Conservation (phyloP, 108 stramenopile genomes). For the Chaetoceros tenuissimus region DNA sequence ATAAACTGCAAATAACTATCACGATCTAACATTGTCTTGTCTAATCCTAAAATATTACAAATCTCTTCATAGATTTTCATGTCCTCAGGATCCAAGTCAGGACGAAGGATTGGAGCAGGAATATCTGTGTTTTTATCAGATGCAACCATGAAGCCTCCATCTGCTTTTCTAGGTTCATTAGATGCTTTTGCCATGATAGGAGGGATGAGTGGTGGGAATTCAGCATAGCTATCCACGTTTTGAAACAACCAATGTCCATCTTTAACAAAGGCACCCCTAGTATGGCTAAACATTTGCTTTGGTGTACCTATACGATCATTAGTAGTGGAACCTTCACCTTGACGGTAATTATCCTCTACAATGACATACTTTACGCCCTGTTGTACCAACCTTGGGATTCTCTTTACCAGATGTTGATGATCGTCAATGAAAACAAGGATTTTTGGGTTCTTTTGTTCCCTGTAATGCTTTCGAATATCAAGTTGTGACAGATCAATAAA, state of each 20-base stretch:
- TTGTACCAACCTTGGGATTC: constrained; percentile 7
- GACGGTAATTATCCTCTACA: constrained; percentile 26
- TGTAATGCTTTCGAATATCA: not conserved
- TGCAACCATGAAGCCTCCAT: constrained; percentile 8
- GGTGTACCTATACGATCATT: constrained; percentile 1
- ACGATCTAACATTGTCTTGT: not conserved
- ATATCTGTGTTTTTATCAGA: constrained; percentile 5
- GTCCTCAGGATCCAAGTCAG: constrained; percentile 6
- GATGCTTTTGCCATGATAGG: constrained; percentile 7
- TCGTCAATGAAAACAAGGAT: constrained; percentile 25
- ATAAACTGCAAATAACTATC: constrained; percentile 16
- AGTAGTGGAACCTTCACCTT: constrained; percentile 16
- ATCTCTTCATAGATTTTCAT: constrained; percentile 8
- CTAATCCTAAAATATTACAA: constrained; percentile 3
- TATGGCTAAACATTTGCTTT: constrained; percentile 9
- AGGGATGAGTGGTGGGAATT: constrained; percentile 18
- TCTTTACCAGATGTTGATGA: constrained; percentile 3
- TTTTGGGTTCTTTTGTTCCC: constrained; percentile 9
- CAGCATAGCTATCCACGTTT: too few species aligned
- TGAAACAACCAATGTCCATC: too few species aligned
- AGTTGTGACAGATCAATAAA: constrained; percentile 14
- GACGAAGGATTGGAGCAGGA: constrained; percentile 11
- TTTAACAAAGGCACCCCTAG: too few species aligned
- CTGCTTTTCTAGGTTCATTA: not conserved
- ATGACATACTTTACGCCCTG: constrained; percentile 20